A percentile compares a stretch with the other conserved stretches of the same genome.
These are phyloP conservation scores for Pseudogymnoascus sp. DNA, from an alignment of 2,329 filamentous ascomycete genomes.

Conservation along the genomic window DNA sequence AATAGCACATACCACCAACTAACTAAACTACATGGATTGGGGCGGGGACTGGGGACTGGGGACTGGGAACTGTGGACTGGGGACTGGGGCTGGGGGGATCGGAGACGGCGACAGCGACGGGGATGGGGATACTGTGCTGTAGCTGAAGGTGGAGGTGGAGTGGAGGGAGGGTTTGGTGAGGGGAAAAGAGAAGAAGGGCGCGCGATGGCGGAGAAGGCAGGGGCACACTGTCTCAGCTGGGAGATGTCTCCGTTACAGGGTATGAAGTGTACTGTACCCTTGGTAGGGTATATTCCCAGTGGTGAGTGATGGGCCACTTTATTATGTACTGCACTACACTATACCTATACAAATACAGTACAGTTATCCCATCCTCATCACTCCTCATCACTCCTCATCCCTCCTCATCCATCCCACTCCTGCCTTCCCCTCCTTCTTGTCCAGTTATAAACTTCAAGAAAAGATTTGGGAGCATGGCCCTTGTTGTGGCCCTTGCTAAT, in stretches of 20 bases:
- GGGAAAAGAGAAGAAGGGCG: neutral
- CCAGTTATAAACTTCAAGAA: too few relatives aligned
- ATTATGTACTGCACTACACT: neutral
- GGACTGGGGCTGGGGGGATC: too few relatives aligned
- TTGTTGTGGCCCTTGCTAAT: too few relatives aligned
- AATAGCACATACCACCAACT: neutral
- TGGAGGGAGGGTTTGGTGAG: neutral
- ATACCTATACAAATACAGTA: neutral
- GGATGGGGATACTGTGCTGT: neutral
- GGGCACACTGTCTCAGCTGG: neutral
- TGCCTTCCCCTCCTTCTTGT: too few relatives aligned
- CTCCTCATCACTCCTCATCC: too few relatives aligned
- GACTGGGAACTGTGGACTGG: too few relatives aligned
- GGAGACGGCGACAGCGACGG: neutral
- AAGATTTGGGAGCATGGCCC: neutral
- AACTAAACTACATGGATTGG: neutral
- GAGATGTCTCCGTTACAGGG: neutral
- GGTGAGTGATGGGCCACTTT: too few relatives aligned
- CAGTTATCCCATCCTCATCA: too few relatives aligned
- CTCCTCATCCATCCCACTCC: too few relatives aligned
- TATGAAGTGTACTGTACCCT: neutral
- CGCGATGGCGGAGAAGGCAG: neutral
- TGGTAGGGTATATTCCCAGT: too few relatives aligned
- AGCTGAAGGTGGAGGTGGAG: too few relatives aligned
- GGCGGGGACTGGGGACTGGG: neutral